Base-by-base conservation (phyloP, 2,329 filamentous ascomycete species). In the Diplodia seriata region DNA sequence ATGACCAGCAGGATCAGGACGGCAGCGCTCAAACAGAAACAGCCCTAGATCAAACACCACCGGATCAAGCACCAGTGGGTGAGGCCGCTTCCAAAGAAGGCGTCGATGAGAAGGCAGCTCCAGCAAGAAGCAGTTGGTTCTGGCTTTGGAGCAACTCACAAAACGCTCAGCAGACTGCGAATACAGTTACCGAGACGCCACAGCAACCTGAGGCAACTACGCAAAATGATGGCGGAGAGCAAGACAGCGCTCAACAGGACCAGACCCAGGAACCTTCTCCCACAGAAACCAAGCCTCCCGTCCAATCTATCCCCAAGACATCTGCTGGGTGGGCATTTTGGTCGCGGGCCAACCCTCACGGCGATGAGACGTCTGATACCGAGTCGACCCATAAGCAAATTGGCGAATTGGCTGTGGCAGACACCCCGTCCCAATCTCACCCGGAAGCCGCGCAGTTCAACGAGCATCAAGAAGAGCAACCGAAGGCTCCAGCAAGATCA, bases 261-360 rank as follows among this genome's bases (percentile, higher is more conserved):
- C 26, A 53, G 15, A 11, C 57, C 1, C 9, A 12, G 8, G 54
- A 67, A 4, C 40, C 63, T 47, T 18, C 68, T 18, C 15, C 61
- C n/a, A 33, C 36, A 3, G 47, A 63, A 76, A 36, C 40, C 70
- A 66, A 49, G 70, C 63, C 57, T 40, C 59, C 8, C 3, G 72
- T 2, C 77, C 80, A 38, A 74, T 78, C 38, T 70, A 77, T 1
- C 6, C 81, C 85, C 70, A 73, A 78, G 73, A 84, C 71, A 72
- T 80, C 70, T 76, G 90, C 91, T 0, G 91, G 89, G 0, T 94
- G 91, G 91, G 91, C 90, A 0, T 94, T 94, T 71, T 94, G 91
- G 91, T 92, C 89, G 15, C 86, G 85, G 55, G 88, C 90, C 3
- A 78, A 78, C 68, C 71, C 80, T 74, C 43, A 86, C 83, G 73